These are phyloP conservation scores for Tillandsia leiboldiana DNA, from an alignment of 176 grass and related monocot species.

Conservation along the genomic window DNA sequence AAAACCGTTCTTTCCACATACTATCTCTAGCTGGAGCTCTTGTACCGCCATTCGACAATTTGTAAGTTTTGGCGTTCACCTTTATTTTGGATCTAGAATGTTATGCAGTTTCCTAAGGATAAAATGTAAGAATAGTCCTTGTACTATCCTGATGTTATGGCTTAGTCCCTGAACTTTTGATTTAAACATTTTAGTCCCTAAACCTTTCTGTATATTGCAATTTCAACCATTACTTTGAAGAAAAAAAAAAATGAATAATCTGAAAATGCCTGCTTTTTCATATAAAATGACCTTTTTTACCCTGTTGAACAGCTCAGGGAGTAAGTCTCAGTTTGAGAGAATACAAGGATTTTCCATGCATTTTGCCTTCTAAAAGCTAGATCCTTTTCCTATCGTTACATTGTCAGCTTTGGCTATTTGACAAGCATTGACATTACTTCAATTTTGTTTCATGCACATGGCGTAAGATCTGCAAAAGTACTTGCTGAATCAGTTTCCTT, in stretches of 20 bases:
- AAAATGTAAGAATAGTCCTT: no score
- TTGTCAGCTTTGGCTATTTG: background rate
- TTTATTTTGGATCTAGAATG: background rate
- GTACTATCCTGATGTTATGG: no score
- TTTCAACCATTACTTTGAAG: no score
- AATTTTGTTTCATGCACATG: conserved; percentile 20
- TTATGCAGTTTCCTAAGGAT: conserved; percentile 5
- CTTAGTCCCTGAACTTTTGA: no score
- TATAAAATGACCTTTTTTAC: no score
- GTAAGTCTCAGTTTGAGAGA: no score
- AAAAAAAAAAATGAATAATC: no score
- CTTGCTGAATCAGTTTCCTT: conserved; percentile 48
- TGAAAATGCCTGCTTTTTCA: no score
- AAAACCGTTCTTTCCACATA: conserved; percentile 34
- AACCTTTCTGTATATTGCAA: no score
- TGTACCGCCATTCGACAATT: conserved; percentile 60
- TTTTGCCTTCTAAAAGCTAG: background rate
- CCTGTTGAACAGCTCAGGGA: no score
- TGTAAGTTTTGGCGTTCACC: conserved; percentile 28
- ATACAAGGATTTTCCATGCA: no score
- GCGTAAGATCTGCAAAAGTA: conserved; percentile 63
- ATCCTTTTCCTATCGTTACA: conserved; percentile 10
- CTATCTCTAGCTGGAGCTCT: conserved; percentile 52
- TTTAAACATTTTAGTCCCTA: no score
- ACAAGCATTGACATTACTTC: conserved; percentile 12